Evolutionary conservation across 306 rosid genomes (phyloP).

Genomic region (Notholithocarpus densiflorus): DNA sequence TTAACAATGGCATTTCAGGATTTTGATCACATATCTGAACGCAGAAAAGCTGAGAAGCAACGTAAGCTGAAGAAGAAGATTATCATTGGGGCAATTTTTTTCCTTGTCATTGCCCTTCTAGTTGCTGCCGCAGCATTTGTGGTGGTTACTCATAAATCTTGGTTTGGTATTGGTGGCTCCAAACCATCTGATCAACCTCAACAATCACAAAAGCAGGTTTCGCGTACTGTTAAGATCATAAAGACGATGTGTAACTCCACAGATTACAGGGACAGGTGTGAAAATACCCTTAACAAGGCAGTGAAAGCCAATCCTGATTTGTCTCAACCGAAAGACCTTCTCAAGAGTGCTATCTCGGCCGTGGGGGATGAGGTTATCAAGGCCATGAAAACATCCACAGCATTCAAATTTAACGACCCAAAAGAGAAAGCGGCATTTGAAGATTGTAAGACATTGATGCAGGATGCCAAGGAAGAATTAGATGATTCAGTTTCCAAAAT

Average conservation of each 20-base stretch:
- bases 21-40: slow-evolving; percentile 68
- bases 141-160: background rate
- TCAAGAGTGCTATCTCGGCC: slow-evolving; percentile 37
- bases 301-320: background rate
- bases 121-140: slow-evolving; percentile 38
- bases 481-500: slow-evolving; percentile 25
- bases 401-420: slow-evolving; percentile 27
- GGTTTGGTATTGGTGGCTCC: background rate
- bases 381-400: slow-evolving; percentile 31
- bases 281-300: slow-evolving; percentile 34
- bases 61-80: slow-evolving; percentile 44
- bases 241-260: slow-evolving; percentile 45
- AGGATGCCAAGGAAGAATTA: slow-evolving; percentile 54
- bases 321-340: slow-evolving; percentile 50
- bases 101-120: slow-evolving; percentile 28
- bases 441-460: slow-evolving; percentile 56
- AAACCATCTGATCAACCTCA: background rate
- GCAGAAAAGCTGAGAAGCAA: slow-evolving; percentile 51
- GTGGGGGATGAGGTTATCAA: slow-evolving; percentile 36
- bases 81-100: slow-evolving; percentile 33
- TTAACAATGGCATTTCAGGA: slow-evolving; percentile 76
- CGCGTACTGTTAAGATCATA: slow-evolving; percentile 24
- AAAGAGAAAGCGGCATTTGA: slow-evolving; percentile 60
- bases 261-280: slow-evolving; percentile 53
- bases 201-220: background rate